These are phyloP conservation scores for Populus deltoides DNA, from an alignment of 345 rosid genomes.

Conservation along the genomic window DNA sequence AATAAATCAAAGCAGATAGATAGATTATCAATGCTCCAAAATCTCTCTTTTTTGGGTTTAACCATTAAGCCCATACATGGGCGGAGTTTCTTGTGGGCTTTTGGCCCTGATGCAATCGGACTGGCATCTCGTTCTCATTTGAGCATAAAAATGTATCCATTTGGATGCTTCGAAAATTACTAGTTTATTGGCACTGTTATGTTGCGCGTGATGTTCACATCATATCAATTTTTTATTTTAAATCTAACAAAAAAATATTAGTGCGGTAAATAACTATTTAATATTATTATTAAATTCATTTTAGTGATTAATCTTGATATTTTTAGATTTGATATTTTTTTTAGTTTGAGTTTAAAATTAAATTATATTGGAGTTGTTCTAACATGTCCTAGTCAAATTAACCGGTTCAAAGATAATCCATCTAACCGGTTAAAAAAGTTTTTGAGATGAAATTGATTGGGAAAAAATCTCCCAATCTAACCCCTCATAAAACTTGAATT, in stretches of 20 bases:
- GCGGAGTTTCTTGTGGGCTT: not conserved
- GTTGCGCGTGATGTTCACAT: too few species aligned
- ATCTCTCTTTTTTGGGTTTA: too few species aligned
- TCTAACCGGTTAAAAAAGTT: accelerated
- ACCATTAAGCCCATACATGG: not conserved
- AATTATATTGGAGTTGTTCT: accelerated
- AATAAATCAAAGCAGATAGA: not conserved
- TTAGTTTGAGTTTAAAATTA: too few species aligned
- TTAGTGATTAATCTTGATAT: accelerated
- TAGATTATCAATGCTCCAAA: not conserved
- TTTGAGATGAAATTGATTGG: accelerated
- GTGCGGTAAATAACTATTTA: accelerated
- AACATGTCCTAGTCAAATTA: too few species aligned
- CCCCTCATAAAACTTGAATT: too few species aligned
- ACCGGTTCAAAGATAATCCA: accelerated
- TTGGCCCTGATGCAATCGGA: not conserved
- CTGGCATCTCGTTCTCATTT: not conserved
- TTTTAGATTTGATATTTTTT: too few species aligned
- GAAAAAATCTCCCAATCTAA: too few species aligned
- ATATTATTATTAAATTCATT: too few species aligned
- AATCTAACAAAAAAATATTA: too few species aligned
- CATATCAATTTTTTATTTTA: too few species aligned
- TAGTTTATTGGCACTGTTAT: too few species aligned
- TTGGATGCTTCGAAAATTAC: not conserved
- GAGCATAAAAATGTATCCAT: not conserved